phyloP scores from a whole-genome alignment of 768 basidiomycete species.

The Hortiboletus flavorubellus region DNA sequence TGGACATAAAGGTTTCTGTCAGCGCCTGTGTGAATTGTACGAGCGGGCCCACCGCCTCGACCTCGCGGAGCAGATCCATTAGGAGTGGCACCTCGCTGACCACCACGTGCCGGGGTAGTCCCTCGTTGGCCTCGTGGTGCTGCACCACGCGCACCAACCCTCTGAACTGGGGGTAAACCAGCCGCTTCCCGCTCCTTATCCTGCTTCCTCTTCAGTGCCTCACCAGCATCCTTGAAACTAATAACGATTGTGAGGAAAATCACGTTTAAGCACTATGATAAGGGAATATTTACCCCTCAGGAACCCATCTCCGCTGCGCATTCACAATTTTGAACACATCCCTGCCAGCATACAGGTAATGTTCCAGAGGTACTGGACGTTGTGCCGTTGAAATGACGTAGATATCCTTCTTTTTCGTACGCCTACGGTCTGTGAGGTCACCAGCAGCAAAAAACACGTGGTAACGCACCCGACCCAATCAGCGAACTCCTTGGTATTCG shows the following conservation, averaged over 20 bases:
- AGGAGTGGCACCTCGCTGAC: constrained; percentile 48
- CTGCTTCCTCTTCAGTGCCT: constrained; percentile 88
- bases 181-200: constrained; percentile 98
- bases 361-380: constrained; percentile 94
- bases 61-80: constrained; percentile 34
- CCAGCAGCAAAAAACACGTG: constrained; percentile 5
- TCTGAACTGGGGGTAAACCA: constrained; percentile 82
- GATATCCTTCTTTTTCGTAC: constrained; percentile 99
- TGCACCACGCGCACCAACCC: constrained; percentile 76
- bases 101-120: constrained; percentile 47
- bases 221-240: constrained; percentile 88
- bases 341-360: constrained; percentile 92
- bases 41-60: constrained; percentile 45
- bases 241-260: constrained; percentile 2
- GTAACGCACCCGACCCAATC: constrained; percentile 94
- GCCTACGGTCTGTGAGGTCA: constrained; percentile 43
- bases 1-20: constrained; percentile 96
- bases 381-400: constrained; percentile 98
- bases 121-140: constrained; percentile 49
- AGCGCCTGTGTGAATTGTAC: constrained; percentile 61
- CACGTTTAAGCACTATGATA: not conserved
- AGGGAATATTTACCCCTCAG: constrained; percentile 58
- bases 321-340: constrained; percentile 94
- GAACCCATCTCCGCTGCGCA: constrained; percentile 64
- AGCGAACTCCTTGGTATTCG: constrained; percentile 97